Percentiles rank a stretch among this genome's conserved stretches.
Evolutionary conservation across 2,329 filamentous ascomycete genomes (phyloP).

Genomic region (Hortaea sp.): DNA sequence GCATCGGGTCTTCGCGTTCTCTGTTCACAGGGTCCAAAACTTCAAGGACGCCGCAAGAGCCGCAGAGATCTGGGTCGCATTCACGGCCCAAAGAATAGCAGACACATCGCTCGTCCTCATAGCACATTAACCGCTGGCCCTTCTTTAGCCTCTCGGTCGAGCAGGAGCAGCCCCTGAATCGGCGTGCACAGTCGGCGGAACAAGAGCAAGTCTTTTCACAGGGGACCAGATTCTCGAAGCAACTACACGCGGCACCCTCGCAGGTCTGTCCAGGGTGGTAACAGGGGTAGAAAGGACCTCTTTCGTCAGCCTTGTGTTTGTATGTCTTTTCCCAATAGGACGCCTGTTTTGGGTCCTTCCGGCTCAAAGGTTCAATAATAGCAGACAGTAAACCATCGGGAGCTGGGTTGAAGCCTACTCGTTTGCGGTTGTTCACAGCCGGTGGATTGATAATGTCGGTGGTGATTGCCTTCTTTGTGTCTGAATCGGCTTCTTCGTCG

Average conservation of each 20-base stretch:
- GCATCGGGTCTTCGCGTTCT: constrained; percentile 46
- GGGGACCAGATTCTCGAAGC: constrained; percentile 49
- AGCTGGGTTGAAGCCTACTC: constrained; percentile 14
- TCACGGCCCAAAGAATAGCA: constrained; percentile 66
- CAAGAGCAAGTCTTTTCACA: constrained; percentile 69
- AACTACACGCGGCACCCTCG: constrained; percentile 50
- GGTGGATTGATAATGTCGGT: constrained; percentile 25
- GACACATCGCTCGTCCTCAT: constrained; percentile 44
- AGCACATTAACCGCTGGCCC: constrained; percentile 29
- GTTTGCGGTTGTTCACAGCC: constrained; percentile 19
- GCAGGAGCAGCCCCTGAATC: constrained; percentile 35
- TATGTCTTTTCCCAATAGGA: not conserved
- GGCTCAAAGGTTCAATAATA: not conserved
- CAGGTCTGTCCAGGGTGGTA: constrained; percentile 57
- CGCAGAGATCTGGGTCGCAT: constrained; percentile 69
- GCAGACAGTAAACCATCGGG: not conserved
- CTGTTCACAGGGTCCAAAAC: constrained; percentile 60
- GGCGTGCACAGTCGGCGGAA: constrained; percentile 46
- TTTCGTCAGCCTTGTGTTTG: constrained; percentile 28
- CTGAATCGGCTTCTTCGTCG: constrained; percentile 5
- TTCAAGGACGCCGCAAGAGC: constrained; percentile 57
- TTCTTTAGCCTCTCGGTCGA: constrained; percentile 25
- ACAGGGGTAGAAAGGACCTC: constrained; percentile 55
- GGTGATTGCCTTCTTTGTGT: constrained; percentile 9
- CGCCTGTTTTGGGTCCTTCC: not conserved